Evolutionary conservation across 345 rosid species (phyloP).

Genomic region (Bruguiera sexangula): DNA sequence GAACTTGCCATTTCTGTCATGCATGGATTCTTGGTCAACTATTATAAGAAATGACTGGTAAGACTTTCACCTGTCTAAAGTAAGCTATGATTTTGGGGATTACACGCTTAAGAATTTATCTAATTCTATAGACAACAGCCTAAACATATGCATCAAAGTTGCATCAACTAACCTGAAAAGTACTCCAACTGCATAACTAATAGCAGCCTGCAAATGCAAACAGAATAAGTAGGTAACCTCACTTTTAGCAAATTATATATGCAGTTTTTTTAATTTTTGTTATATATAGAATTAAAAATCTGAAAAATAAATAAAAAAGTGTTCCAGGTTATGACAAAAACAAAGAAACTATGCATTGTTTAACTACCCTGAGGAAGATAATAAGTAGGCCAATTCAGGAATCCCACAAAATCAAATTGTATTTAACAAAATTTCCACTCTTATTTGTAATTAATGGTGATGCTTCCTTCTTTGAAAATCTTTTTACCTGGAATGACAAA

Average conservation of each 20-base stretch:
- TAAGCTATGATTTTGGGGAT: background rate
- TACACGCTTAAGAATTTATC: background rate
- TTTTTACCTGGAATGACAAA: slow-evolving; percentile 65
- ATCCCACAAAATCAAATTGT: background rate
- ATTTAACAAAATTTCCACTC: background rate
- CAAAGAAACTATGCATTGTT: background rate
- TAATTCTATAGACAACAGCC: background rate
- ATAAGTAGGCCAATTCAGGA: background rate
- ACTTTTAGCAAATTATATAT: slow-evolving; percentile 8
- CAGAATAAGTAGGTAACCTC: slow-evolving; percentile 15
- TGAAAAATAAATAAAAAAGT: background rate
- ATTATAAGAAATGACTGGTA: background rate
- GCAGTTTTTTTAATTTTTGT: background rate
- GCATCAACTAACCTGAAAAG: slow-evolving; percentile 62
- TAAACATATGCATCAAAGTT: background rate
- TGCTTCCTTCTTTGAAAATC: slow-evolving; percentile 8
- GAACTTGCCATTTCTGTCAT: background rate
- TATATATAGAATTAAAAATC: too few relatives aligned
- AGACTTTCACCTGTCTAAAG: background rate
- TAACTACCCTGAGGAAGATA: background rate
- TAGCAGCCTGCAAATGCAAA: slow-evolving; percentile 58
- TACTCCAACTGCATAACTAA: slow-evolving; percentile 81
- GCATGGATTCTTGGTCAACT: background rate
- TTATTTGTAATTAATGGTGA: background rate
- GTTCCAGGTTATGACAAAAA: background rate